phyloP scores from a whole-genome alignment of 306 rosid species.

The Castanospermum australe region DNA sequence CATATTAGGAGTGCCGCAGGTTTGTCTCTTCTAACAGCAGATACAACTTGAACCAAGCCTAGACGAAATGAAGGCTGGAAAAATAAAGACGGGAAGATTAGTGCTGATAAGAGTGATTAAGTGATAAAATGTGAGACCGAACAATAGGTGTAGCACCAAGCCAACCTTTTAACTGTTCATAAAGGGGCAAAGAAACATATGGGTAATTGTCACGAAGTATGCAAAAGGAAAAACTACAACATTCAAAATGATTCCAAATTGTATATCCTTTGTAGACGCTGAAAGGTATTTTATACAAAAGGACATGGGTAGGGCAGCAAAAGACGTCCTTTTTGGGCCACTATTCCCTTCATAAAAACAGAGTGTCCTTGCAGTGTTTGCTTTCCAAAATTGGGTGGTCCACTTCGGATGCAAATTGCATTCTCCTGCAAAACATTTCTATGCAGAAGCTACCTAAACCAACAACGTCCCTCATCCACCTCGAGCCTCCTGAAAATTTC shows the following conservation, averaged over 20 bases:
- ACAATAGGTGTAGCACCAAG: neutral
- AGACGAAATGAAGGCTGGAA: neutral
- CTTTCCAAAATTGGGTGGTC: neutral
- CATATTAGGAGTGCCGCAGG: neutral
- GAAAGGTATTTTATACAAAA: neutral
- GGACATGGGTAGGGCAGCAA: neutral
- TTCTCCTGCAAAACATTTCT: neutral
- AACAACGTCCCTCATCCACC: neutral
- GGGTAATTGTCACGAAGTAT: neutral
- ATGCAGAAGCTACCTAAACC: neutral
- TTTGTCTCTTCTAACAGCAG: neutral
- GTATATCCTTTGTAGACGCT: neutral
- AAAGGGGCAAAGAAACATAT: neutral
- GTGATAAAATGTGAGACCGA: neutral
- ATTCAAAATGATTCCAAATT: neutral
- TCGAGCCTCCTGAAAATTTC: neutral
- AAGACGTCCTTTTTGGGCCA: neutral
- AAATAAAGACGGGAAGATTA: neutral
- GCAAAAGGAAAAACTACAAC: neutral
- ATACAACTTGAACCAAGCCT: neutral
- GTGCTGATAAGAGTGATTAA: neutral
- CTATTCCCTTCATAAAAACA: neutral
- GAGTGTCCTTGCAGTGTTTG: neutral
- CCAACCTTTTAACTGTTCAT: neutral
- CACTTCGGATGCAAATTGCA: neutral